Percentiles rank a stretch among this genome's conserved stretches.
Evolutionary conservation across 2,329 filamentous ascomycete genomes (phyloP).

Genomic region (Fusarium subtropicale): DNA sequence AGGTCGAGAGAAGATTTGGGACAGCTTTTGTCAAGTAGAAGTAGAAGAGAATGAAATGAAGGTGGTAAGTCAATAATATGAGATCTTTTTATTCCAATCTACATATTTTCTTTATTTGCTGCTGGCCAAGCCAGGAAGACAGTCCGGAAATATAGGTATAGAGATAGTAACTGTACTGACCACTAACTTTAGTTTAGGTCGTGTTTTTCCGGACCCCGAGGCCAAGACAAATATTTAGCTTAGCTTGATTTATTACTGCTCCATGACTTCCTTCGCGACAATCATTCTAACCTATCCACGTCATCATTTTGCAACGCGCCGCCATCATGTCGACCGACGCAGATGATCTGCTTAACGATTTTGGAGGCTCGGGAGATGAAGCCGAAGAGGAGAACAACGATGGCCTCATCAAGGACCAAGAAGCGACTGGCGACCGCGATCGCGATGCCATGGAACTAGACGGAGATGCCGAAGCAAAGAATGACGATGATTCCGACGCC

Average conservation of each 20-base stretch:
- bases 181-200: neutral
- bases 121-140: neutral
- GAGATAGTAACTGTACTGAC: neutral
- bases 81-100: no score
- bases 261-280: constrained; percentile 30
- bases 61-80: no score
- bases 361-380: constrained; percentile 75
- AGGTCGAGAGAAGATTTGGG: no score
- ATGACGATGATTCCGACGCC: constrained; percentile 61
- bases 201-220: neutral
- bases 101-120: neutral
- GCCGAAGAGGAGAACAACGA: constrained; percentile 71
- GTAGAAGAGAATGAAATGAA: neutral
- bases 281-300: constrained; percentile 17
- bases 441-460: constrained; percentile 65
- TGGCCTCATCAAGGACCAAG: constrained; percentile 57
- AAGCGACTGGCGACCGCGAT: constrained; percentile 55
- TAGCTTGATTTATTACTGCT: constrained; percentile 18
- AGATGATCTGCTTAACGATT: constrained; percentile 89
- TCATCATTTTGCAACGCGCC: constrained; percentile 17
- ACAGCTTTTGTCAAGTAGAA: neutral
- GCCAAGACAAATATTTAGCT: constrained; percentile 37
- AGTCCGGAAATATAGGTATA: neutral
- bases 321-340: constrained; percentile 85
- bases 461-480: constrained; percentile 56